phyloP scores from a whole-genome alignment of 371 early-diverging fungal genomes.

The Mucor velutinosus region DNA sequence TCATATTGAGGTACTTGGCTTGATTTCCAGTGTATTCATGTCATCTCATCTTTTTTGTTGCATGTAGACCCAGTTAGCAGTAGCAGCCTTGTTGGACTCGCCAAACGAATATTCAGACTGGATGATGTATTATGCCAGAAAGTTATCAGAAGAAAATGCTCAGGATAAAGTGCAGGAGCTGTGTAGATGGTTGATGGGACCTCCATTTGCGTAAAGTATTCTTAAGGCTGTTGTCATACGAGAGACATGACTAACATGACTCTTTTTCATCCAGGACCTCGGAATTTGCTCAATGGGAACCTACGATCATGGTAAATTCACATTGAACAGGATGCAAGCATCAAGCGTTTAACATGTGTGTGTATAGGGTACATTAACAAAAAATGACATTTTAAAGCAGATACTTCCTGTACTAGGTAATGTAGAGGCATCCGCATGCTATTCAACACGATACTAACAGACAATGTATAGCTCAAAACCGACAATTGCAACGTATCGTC shows the following conservation, averaged over 20 bases:
- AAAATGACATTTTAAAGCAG: conserved; percentile 53
- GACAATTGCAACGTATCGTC: conserved; percentile 47
- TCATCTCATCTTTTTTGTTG: no score
- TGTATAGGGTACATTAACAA: conserved; percentile 31
- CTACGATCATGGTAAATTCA: conserved; percentile 28
- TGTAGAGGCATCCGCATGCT: background rate
- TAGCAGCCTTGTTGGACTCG: conserved; percentile 61
- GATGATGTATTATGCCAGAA: conserved; percentile 70
- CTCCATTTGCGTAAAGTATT: conserved; percentile 50
- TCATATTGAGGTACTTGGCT: conserved; percentile 35
- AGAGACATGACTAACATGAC: background rate
- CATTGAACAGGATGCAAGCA: background rate
- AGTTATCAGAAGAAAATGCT: conserved; percentile 68
- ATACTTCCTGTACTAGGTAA: conserved; percentile 50
- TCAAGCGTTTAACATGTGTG: background rate
- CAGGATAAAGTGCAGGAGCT: conserved; percentile 67
- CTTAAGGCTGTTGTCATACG: background rate
- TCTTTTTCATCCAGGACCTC: conserved; percentile 9
- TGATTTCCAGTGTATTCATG: background rate
- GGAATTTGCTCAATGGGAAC: conserved; percentile 28
- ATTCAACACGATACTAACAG: background rate
- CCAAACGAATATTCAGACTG: conserved; percentile 66
- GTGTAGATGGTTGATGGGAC: conserved; percentile 72
- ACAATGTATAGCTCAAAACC: conserved; percentile 42
- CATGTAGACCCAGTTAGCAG: conserved; percentile 64